These are phyloP conservation scores for Leishmania guyanensis DNA, from an alignment of 208 protist species.

Conservation along the genomic window DNA sequence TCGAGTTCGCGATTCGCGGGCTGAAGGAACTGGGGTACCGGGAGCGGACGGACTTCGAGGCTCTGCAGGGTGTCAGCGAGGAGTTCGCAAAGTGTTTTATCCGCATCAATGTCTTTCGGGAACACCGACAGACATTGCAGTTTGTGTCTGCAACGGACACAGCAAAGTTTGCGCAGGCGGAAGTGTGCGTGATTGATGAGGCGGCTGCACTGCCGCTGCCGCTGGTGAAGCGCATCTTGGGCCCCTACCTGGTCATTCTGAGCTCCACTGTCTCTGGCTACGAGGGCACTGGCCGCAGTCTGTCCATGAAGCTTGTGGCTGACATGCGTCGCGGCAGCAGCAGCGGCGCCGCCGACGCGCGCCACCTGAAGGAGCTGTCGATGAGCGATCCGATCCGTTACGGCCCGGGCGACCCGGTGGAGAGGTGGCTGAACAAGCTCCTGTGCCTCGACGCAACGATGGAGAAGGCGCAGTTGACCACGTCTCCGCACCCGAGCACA, in stretches of 20 bases:
- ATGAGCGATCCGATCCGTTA: conserved; percentile 99
- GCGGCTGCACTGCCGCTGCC: conserved; percentile 99
- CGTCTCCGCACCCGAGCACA: conserved; percentile 91
- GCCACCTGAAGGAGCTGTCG: conserved; percentile 93
- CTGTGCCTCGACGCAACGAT: conserved; percentile 97
- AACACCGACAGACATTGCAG: conserved; percentile 98
- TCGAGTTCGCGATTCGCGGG: conserved; percentile 98
- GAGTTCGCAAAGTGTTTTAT: conserved; percentile 97
- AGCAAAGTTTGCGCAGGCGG: conserved; percentile 94
- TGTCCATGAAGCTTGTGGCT: conserved; percentile 99
- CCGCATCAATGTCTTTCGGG: conserved; percentile 97
- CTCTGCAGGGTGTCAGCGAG: conserved; percentile 91
- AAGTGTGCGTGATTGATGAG: conserved; percentile 99
- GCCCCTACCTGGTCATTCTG: conserved; percentile 98
- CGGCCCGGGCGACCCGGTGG: conserved; percentile 93
- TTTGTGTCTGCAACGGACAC: conserved; percentile 95
- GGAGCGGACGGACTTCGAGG: conserved; percentile 98
- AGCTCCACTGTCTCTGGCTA: conserved; percentile 99
- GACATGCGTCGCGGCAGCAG: conserved; percentile 92
- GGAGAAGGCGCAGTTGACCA: conserved; percentile 44
- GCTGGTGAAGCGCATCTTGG: conserved; percentile 96
- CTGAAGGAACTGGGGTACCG: conserved; percentile 96
- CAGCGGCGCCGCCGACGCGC: conserved; percentile 22
- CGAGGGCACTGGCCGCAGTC: conserved; percentile 98
- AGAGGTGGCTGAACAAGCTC: conserved; percentile 98